Conservation (phyloP, 2,329 filamentous ascomycete species). For the Xylariaceae sp. region DNA sequence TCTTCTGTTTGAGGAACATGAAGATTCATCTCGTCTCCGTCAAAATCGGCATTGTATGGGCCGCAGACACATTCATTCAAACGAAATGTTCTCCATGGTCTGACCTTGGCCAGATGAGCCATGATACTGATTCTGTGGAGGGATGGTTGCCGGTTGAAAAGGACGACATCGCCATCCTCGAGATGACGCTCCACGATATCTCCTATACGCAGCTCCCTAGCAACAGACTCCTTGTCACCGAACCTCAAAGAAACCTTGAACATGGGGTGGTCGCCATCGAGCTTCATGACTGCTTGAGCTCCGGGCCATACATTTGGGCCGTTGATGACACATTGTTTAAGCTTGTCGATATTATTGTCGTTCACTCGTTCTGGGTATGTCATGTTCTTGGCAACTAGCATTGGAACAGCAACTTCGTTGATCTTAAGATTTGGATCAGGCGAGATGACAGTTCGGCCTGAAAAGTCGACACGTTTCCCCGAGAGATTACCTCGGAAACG, state of each 20-base stretch:
- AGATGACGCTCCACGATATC: slow-evolving; percentile 93
- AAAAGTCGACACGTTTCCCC: slow-evolving; percentile 98
- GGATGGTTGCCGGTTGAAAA: slow-evolving; percentile 97
- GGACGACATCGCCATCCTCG: slow-evolving; percentile 89
- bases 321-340: slow-evolving; percentile 68
- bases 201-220: slow-evolving; percentile 70
- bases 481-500: slow-evolving; percentile 96
- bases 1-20: slow-evolving; percentile 98
- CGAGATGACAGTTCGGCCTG: slow-evolving; percentile 93
- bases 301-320: slow-evolving; percentile 80
- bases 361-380: slow-evolving; percentile 92
- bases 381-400: slow-evolving; percentile 90
- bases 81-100: slow-evolving; percentile 92
- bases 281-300: slow-evolving; percentile 75
- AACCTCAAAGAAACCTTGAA: slow-evolving; percentile 75
- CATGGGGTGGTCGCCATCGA: slow-evolving; percentile 43
- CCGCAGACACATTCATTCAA: slow-evolving; percentile 98
- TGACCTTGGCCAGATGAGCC: slow-evolving; percentile 87
- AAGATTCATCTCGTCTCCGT: slow-evolving; percentile 98
- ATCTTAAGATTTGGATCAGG: slow-evolving; percentile 93
- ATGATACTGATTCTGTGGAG: slow-evolving; percentile 99
- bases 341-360: slow-evolving; percentile 77
- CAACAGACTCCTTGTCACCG: slow-evolving; percentile 65
- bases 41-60: slow-evolving; percentile 98
- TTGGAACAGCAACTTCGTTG: slow-evolving; percentile 88